These are phyloP conservation scores for Stagonosporopsis rhizophila DNA, from an alignment of 2,329 filamentous ascomycete genomes.

Conservation along the genomic window DNA sequence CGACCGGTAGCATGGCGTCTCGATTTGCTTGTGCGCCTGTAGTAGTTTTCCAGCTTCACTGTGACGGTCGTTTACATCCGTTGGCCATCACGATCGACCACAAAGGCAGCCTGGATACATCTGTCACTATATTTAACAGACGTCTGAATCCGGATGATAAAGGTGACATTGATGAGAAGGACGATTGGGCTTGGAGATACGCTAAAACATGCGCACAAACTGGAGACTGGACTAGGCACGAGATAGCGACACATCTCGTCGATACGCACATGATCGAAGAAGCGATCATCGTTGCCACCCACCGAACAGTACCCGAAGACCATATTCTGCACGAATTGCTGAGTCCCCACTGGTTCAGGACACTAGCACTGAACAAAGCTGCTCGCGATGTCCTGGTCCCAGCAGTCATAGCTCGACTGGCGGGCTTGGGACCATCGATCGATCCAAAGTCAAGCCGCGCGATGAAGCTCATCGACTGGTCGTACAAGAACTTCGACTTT, in stretches of 20 bases:
- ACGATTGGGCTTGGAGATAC: conserved; percentile 18
- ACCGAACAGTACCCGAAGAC: conserved; percentile 16
- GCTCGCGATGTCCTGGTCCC: conserved; percentile 12
- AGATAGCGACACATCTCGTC: conserved; percentile 16
- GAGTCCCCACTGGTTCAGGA: conserved; percentile 20
- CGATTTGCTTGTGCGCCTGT: conserved; percentile 16
- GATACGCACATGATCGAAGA: conserved; percentile 19
- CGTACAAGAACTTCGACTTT: conserved; percentile 17
- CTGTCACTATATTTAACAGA: conserved; percentile 15
- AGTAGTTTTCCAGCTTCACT: conserved; percentile 15
- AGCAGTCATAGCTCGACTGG: conserved; percentile 8
- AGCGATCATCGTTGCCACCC: conserved; percentile 19
- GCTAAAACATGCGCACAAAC: conserved; percentile 20
- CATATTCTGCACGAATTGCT: conserved; percentile 14
- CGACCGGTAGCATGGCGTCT: conserved; percentile 1
- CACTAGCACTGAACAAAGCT: conserved; percentile 13
- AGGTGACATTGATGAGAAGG: conserved; percentile 6
- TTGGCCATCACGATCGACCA: conserved; percentile 17
- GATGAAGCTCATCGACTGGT: conserved; percentile 6
- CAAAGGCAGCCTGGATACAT: conserved; percentile 13
- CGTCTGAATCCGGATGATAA: conserved; percentile 2
- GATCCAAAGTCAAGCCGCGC: conserved; percentile 10
- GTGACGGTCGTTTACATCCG: conserved; percentile 13
- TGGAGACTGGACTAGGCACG: conserved; percentile 17
- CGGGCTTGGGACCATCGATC: conserved; percentile 12